A percentile compares a stretch with the other conserved stretches of the same genome.
Evolutionary conservation across 169 alveolate genomes (phyloP).

Genomic region (Eimeria mitis): DNA sequence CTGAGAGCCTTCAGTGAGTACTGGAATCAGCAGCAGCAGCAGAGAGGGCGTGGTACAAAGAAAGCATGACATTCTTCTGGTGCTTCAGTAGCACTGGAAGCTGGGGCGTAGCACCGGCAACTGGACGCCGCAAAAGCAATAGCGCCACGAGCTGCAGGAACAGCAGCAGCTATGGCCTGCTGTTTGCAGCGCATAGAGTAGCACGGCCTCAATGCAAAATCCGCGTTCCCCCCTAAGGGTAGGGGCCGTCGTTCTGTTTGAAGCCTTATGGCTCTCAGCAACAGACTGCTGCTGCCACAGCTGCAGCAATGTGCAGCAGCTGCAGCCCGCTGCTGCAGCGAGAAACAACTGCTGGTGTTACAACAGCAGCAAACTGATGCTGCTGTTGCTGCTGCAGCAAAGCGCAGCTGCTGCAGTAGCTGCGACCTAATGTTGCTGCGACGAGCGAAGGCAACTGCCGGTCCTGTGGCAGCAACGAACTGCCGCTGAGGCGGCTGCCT

Average conservation of each 20-base stretch:
- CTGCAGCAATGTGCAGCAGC: neutral
- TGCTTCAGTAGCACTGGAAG: conserved; percentile 7
- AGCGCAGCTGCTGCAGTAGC: neutral
- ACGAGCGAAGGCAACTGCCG: neutral
- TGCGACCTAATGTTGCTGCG: neutral
- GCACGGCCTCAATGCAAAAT: neutral
- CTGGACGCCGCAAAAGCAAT: neutral
- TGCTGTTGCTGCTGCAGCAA: neutral
- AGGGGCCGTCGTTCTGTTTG: neutral
- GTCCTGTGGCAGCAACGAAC: neutral
- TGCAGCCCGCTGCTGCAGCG: neutral
- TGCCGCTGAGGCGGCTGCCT: conserved; percentile 28
- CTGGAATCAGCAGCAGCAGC: conserved; percentile 52
- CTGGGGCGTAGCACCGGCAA: neutral
- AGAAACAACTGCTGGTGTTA: neutral
- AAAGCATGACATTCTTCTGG: neutral
- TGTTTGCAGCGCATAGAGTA: neutral
- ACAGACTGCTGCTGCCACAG: neutral
- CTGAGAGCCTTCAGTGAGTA: conserved; percentile 49
- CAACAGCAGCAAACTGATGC: neutral
- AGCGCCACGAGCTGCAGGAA: neutral
- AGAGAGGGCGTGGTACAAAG: conserved; percentile 7
- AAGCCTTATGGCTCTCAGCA: neutral
- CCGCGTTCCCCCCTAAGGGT: neutral
- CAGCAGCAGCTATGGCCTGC: neutral